These are phyloP conservation scores for Spergularia bocconei DNA, from an alignment of 148 eudicot species.

Conservation along the genomic window DNA sequence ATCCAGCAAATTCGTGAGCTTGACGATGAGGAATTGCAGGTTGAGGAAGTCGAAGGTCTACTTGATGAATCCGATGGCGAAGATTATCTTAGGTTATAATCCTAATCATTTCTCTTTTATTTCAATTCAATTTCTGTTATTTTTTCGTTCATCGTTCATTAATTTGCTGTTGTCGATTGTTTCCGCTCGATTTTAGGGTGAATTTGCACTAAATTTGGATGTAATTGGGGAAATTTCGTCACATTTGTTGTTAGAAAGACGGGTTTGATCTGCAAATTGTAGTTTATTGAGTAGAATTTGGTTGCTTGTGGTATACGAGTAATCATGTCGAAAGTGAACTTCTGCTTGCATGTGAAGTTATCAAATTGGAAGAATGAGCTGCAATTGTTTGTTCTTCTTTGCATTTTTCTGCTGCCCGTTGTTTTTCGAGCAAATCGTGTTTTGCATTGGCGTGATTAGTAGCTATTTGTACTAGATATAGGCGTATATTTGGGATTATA, in stretches of 20 bases:
- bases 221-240: background rate
- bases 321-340: background rate
- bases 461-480: background rate
- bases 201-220: background rate
- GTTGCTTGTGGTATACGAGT: background rate
- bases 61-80: constrained; percentile 48
- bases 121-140: background rate
- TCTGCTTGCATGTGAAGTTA: background rate
- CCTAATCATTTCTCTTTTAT: background rate
- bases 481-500: background rate
- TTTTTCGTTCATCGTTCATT: background rate
- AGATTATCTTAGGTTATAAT: background rate
- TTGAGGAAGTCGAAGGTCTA: constrained; percentile 77
- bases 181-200: background rate
- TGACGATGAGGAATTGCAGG: constrained; percentile 70
- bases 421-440: background rate
- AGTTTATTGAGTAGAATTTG: background rate
- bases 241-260: background rate
- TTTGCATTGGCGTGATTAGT: background rate
- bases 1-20: constrained; percentile 77
- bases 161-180: background rate
- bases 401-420: background rate
- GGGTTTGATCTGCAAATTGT: background rate
- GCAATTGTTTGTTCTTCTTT: background rate
- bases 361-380: background rate